phyloP scores from a whole-genome alignment of 1,284 basidiomycete genomes.

The Pyrrhoderma noxium region DNA sequence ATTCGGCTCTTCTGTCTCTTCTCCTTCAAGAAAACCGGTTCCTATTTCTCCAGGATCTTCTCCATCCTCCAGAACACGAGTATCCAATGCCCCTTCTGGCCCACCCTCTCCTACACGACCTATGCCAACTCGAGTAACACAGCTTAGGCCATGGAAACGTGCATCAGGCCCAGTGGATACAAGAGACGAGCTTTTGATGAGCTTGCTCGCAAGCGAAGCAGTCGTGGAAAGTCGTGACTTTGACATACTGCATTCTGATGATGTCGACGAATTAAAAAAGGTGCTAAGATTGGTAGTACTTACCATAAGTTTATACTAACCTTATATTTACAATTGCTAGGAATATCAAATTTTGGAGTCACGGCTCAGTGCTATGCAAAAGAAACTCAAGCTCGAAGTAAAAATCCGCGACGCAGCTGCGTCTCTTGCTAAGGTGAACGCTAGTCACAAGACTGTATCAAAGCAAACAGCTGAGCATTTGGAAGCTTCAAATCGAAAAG shows the following conservation, averaged over 20 bases:
- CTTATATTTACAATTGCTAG: constrained; percentile 30
- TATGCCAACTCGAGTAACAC: constrained; percentile 25
- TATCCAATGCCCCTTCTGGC: constrained; percentile 31
- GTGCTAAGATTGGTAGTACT: constrained; percentile 35
- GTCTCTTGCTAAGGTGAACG: constrained; percentile 61
- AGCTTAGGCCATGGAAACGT: constrained; percentile 19
- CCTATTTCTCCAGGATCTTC: constrained; percentile 28
- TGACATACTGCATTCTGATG: constrained; percentile 72
- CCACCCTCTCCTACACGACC: constrained; percentile 33
- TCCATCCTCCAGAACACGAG: constrained; percentile 25
- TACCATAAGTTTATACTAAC: not conserved
- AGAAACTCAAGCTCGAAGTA: constrained; percentile 66
- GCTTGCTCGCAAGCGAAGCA: constrained; percentile 81
- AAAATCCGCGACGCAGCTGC: constrained; percentile 76
- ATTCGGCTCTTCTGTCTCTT: constrained; percentile 24
- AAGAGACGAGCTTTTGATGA: constrained; percentile 74
- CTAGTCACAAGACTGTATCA: constrained; percentile 48
- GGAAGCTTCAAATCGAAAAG: constrained; percentile 57
- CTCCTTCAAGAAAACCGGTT: constrained; percentile 27
- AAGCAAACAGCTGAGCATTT: constrained; percentile 68
- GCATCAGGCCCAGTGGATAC: constrained; percentile 29
- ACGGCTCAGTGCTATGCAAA: constrained; percentile 52
- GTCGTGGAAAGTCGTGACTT: constrained; percentile 73
- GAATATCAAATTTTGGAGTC: constrained; percentile 62
- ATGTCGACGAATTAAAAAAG: constrained; percentile 89